These are phyloP conservation scores for Chlorociboria aeruginascens DNA, from an alignment of 495 filamentous ascomycete genomes.

Conservation along the genomic window DNA sequence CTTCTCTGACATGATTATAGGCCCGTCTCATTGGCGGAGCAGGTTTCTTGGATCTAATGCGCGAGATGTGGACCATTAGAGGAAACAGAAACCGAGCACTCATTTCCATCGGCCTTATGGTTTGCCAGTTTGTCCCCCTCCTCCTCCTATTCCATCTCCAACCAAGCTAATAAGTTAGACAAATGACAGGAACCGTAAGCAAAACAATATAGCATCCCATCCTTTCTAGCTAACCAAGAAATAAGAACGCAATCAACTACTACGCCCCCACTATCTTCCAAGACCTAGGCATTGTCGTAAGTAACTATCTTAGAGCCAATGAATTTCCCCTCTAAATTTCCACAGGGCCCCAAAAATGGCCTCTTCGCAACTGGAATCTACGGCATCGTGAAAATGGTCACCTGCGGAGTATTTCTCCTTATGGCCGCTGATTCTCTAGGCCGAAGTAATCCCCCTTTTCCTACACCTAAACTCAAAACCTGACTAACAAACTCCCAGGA, in stretches of 20 bases:
- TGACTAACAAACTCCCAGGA: background rate
- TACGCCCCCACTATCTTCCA: conserved; percentile 64
- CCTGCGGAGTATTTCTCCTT: conserved; percentile 58
- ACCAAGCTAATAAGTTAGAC: background rate
- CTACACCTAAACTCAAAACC: background rate
- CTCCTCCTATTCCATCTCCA: conserved; percentile 27
- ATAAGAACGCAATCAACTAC: conserved; percentile 44
- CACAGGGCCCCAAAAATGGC: conserved; percentile 10
- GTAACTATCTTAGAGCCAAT: conserved; percentile 17
- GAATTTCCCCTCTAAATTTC: background rate
- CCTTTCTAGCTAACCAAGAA: background rate
- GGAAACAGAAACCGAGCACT: conserved; percentile 53
- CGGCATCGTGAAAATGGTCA: conserved; percentile 46
- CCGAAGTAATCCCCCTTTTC: conserved; percentile 6
- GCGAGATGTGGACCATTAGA: conserved; percentile 59
- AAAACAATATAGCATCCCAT: background rate
- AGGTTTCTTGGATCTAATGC: conserved; percentile 46
- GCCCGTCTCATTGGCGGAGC: conserved; percentile 13
- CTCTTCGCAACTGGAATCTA: conserved; percentile 56
- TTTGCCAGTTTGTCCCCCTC: conserved; percentile 59
- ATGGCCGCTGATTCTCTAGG: conserved; percentile 28
- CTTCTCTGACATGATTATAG: background rate
- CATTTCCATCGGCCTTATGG: conserved; percentile 48
- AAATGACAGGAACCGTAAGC: conserved; percentile 18
- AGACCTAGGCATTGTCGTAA: conserved; percentile 41